Evolutionary conservation across 257 asterid species (phyloP).

Genomic region (Ilex aquifolium): DNA sequence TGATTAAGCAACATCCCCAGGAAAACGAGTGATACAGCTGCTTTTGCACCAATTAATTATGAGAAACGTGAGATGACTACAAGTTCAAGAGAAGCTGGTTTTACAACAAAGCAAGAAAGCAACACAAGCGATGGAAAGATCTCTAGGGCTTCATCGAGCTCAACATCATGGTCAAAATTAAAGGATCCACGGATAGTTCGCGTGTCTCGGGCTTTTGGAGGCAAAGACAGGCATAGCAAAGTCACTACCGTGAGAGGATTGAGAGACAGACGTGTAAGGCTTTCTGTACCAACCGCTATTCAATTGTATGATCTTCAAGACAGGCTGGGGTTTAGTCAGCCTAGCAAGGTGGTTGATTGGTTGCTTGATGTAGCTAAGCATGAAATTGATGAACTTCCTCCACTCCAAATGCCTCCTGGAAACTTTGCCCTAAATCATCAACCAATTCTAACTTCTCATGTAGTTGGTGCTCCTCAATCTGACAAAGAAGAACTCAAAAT

Average conservation of each 20-base stretch:
- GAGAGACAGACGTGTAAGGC: constrained; percentile 75
- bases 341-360: constrained; percentile 88
- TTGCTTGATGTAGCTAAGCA: constrained; percentile 61
- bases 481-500: constrained; percentile 27
- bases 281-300: constrained; percentile 79
- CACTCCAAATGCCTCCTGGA: constrained; percentile 58
- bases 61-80: constrained; percentile 41
- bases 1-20: background rate
- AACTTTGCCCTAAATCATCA: constrained; percentile 26
- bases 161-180: constrained; percentile 56
- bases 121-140: constrained; percentile 12
- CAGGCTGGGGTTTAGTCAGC: constrained; percentile 73
- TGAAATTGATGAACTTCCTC: constrained; percentile 75
- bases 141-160: constrained; percentile 23
- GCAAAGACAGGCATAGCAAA: constrained; percentile 85
- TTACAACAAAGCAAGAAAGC: constrained; percentile 31
- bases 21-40: background rate
- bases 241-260: constrained; percentile 73
- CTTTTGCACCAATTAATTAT: constrained; percentile 9
- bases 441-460: constrained; percentile 18
- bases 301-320: constrained; percentile 87
- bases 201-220: constrained; percentile 71
- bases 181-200: constrained; percentile 80
- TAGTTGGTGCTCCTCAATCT: constrained; percentile 11
- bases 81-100: constrained; percentile 27